Percentiles rank a stretch among this genome's conserved stretches.
These are phyloP conservation scores for Pontederia crassipes DNA, from an alignment of 176 grass and related monocot genomes.

Conservation along the genomic window DNA sequence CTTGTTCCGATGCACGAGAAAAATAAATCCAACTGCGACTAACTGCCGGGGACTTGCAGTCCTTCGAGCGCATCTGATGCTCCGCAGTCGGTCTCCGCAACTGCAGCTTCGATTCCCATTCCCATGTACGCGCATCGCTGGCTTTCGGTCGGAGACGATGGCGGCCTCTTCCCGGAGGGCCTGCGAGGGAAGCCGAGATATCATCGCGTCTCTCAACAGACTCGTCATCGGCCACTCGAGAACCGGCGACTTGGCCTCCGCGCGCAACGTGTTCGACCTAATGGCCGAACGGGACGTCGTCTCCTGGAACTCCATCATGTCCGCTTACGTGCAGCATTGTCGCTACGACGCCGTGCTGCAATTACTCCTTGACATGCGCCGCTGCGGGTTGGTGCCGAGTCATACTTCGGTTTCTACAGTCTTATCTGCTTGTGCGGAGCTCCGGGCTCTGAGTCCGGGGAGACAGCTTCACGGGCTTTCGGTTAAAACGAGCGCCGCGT, in stretches of 20 bases:
- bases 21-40: too few relatives aligned
- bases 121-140: too few relatives aligned
- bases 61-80: too few relatives aligned
- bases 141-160: too few relatives aligned
- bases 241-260: slow-evolving; percentile 20
- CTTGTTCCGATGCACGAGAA: too few relatives aligned
- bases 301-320: slow-evolving; percentile 62
- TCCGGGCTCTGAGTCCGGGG: slow-evolving; percentile 33
- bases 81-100: too few relatives aligned
- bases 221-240: slow-evolving; percentile 11
- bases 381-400: slow-evolving; percentile 10
- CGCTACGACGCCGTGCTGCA: not conserved
- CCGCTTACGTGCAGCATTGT: slow-evolving; percentile 16
- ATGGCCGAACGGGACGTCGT: slow-evolving; percentile 35
- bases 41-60: too few relatives aligned
- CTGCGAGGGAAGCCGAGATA: too few relatives aligned
- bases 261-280: slow-evolving; percentile 38
- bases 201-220: slow-evolving; percentile 27
- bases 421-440: slow-evolving; percentile 26
- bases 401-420: slow-evolving; percentile 31
- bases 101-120: too few relatives aligned
- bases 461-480: slow-evolving; percentile 32
- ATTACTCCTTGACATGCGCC: slow-evolving; percentile 24
- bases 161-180: too few relatives aligned
- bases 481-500: slow-evolving; percentile 10